Conservation (phyloP, 768 basidiomycete species). For the Tricholoma saponaceum region DNA sequence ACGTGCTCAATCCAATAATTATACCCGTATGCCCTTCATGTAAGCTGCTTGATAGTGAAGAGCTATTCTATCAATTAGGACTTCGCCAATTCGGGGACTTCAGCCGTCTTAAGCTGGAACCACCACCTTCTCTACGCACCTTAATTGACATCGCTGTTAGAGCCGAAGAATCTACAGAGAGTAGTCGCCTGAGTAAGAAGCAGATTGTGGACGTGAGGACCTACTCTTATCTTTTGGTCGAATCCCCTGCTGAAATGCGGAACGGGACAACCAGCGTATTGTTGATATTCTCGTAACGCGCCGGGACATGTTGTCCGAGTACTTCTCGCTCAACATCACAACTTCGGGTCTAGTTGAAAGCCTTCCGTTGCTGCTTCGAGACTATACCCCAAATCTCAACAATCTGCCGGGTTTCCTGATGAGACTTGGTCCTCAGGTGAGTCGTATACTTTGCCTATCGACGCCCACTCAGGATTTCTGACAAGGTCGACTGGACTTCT, state of each 20-base stretch:
- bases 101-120: conserved; percentile 73
- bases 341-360: conserved; percentile 64
- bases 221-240: conserved; percentile 1
- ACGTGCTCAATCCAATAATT: conserved; percentile 26
- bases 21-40: not conserved
- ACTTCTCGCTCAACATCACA: conserved; percentile 78
- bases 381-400: conserved; percentile 88
- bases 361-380: conserved; percentile 78
- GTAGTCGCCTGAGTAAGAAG: conserved; percentile 50
- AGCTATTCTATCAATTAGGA: conserved; percentile 92
- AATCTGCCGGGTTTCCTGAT: conserved; percentile 87
- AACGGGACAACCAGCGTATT: conserved; percentile 58
- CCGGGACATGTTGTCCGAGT: conserved; percentile 86
- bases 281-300: conserved; percentile 51
- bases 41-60: conserved; percentile 53
- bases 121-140: conserved; percentile 67
- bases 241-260: not conserved
- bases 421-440: conserved; percentile 88
- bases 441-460: conserved; percentile 6
- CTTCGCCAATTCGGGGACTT: conserved; percentile 88
- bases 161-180: conserved; percentile 54
- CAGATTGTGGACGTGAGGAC: conserved; percentile 69
- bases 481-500: conserved; percentile 84
- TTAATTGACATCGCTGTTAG: conserved; percentile 79
- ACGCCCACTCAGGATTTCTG: not conserved